Conservation (phyloP, 1,284 basidiomycete species). For the Leccinum subrobustum region DNA sequence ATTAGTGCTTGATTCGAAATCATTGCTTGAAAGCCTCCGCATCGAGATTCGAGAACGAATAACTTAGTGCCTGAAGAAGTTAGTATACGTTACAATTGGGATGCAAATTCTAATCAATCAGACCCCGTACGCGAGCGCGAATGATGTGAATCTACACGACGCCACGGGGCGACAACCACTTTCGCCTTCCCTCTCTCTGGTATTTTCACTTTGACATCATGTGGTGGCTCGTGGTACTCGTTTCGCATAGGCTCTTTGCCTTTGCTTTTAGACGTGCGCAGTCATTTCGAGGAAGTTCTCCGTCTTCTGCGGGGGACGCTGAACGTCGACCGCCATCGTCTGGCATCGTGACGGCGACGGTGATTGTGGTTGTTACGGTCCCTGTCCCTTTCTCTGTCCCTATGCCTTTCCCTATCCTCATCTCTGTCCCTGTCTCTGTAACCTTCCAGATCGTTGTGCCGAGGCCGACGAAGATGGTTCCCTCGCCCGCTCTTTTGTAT, state of each 20-base stretch:
- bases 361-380: neutral
- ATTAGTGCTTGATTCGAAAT: no score
- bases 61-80: no score
- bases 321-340: conserved; percentile 10
- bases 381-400: no score
- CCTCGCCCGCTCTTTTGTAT: conserved; percentile 9
- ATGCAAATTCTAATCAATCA: no score
- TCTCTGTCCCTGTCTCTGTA: neutral
- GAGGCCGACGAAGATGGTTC: conserved; percentile 7
- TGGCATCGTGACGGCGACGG: neutral
- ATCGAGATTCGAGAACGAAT: no score
- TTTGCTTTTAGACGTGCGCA: conserved; percentile 21
- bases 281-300: conserved; percentile 18
- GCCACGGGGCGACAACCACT: neutral
- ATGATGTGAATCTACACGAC: no score
- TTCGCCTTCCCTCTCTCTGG: conserved; percentile 16
- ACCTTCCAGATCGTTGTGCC: conserved; percentile 2
- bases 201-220: conserved; percentile 8
- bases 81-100: no score
- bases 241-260: conserved; percentile 13
- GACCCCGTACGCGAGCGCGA: no score
- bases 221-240: conserved; percentile 5
- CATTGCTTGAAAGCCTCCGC: no score
- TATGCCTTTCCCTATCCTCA: no score
- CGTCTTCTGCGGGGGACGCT: conserved; percentile 7